These are phyloP conservation scores for Talaromyces borbonicus DNA, from an alignment of 495 filamentous ascomycete genomes.

Conservation along the genomic window DNA sequence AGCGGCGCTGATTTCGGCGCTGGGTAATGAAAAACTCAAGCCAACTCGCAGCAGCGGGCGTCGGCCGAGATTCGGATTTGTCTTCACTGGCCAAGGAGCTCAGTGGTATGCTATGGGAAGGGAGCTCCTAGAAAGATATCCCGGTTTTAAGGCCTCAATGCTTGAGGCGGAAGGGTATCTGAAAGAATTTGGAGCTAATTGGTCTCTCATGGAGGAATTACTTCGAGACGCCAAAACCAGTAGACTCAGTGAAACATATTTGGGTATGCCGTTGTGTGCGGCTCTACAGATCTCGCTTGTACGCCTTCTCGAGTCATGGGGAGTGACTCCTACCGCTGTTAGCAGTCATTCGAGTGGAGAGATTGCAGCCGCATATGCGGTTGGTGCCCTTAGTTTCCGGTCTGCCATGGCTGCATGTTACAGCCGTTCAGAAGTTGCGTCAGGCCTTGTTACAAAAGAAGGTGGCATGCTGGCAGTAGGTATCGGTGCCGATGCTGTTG, in stretches of 20 bases:
- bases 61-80: slow-evolving; percentile 17
- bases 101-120: slow-evolving; percentile 24
- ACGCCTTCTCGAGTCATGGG: slow-evolving; percentile 24
- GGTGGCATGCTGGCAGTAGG: slow-evolving; percentile 25
- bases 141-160: background rate
- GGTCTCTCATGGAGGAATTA: slow-evolving; percentile 22
- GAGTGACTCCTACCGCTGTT: slow-evolving; percentile 20
- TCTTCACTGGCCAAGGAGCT: slow-evolving; percentile 31
- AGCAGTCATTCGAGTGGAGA: slow-evolving; percentile 33
- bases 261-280: slow-evolving; percentile 28
- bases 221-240: slow-evolving; percentile 17
- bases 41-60: slow-evolving; percentile 3
- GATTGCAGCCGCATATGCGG: slow-evolving; percentile 32
- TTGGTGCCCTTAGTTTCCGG: slow-evolving; percentile 16
- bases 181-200: slow-evolving; percentile 14
- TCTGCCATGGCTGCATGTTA: slow-evolving; percentile 28
- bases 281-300: slow-evolving; percentile 30
- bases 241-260: slow-evolving; percentile 7
- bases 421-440: slow-evolving; percentile 18
- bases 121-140: slow-evolving; percentile 12
- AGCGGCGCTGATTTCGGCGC: background rate
- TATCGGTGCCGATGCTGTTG: no score
- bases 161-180: slow-evolving; percentile 5
- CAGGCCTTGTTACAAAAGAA: slow-evolving; percentile 6
- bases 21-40: background rate